phyloP scores from a whole-genome alignment of 2,329 filamentous ascomycete genomes.

The Claviceps sp. region DNA sequence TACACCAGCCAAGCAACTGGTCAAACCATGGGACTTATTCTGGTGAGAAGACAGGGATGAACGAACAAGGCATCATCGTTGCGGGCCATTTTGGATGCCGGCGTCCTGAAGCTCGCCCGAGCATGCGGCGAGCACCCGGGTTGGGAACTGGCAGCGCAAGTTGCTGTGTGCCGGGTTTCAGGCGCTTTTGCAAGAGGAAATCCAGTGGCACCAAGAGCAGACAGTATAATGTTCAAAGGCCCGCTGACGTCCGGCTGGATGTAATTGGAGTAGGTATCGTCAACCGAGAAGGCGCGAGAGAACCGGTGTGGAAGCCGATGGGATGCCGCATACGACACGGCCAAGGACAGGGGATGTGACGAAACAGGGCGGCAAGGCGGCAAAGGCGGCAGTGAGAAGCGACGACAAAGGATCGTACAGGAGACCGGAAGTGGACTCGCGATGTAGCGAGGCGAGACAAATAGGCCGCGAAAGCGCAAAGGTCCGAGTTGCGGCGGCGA shows the following conservation, averaged over 20 bases:
- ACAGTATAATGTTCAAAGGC: not conserved
- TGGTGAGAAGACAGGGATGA: not conserved
- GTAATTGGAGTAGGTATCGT: conserved; percentile 1
- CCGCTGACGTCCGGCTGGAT: conserved; percentile 4
- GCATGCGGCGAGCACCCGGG: not conserved
- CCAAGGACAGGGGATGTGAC: not conserved
- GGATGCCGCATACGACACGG: conserved; percentile 3
- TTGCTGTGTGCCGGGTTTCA: not conserved
- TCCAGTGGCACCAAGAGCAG: not conserved
- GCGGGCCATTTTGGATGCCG: conserved; percentile 33
- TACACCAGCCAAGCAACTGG: not conserved
- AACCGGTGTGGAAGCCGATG: conserved; percentile 1
- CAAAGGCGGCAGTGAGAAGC: not conserved
- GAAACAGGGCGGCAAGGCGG: not conserved
- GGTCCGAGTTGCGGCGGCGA: not conserved
- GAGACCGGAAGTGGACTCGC: not conserved
- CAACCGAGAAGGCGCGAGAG: conserved; percentile 4
- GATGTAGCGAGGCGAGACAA: not conserved
- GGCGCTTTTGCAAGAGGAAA: not conserved
- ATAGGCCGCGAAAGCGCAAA: not conserved
- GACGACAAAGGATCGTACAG: not conserved
- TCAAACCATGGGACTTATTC: not conserved
- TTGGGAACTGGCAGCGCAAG: not conserved
- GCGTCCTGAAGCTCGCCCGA: conserved; percentile 1
- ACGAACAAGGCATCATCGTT: conserved; percentile 39